These are phyloP conservation scores for Sporisorium reilianum DNA, from an alignment of 1,284 basidiomycete genomes.

Conservation along the genomic window DNA sequence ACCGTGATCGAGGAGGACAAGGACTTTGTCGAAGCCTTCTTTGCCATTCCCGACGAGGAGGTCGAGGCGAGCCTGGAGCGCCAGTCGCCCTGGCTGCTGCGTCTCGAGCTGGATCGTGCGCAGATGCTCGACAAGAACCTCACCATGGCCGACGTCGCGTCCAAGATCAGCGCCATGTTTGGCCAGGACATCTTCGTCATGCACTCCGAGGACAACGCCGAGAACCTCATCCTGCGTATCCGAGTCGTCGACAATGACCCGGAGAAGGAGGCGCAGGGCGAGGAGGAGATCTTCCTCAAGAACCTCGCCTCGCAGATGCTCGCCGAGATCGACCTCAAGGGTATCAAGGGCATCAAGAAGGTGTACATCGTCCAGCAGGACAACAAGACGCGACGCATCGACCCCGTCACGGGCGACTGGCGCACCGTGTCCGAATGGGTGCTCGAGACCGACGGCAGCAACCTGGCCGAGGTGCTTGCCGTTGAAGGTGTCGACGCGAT, in stretches of 20 bases:
- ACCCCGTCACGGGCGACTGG: slow-evolving; percentile 65
- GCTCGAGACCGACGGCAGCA: slow-evolving; percentile 89
- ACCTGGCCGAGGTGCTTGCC: slow-evolving; percentile 77
- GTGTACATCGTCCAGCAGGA: slow-evolving; percentile 94
- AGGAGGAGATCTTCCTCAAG: slow-evolving; percentile 96
- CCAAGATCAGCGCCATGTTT: slow-evolving; percentile 92
- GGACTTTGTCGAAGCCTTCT: slow-evolving; percentile 98
- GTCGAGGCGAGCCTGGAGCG: slow-evolving; percentile 89
- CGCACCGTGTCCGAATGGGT: slow-evolving; percentile 81
- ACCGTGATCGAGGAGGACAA: slow-evolving; percentile 97
- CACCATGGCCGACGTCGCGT: slow-evolving; percentile 94
- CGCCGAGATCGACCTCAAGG: slow-evolving; percentile 89
- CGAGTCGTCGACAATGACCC: slow-evolving; percentile 85
- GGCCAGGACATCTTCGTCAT: slow-evolving; percentile 97
- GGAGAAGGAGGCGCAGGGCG: slow-evolving; percentile 91
- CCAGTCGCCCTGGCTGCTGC: slow-evolving; percentile 96
- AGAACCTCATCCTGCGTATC: slow-evolving; percentile 96
- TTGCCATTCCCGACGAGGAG: slow-evolving; percentile 97
- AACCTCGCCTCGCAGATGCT: slow-evolving; percentile 96
- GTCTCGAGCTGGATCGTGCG: slow-evolving; percentile 94
- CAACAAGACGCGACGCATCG: slow-evolving; percentile 74
- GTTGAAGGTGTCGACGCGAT: slow-evolving; percentile 93
- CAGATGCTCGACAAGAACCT: slow-evolving; percentile 98
- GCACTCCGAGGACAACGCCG: slow-evolving; percentile 98
- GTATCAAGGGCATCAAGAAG: slow-evolving; percentile 89